A percentile compares a stretch with the other conserved stretches of the same genome.
Evolutionary conservation across 345 rosid genomes (phyloP).

Genomic region (Nephelium lappaceum): DNA sequence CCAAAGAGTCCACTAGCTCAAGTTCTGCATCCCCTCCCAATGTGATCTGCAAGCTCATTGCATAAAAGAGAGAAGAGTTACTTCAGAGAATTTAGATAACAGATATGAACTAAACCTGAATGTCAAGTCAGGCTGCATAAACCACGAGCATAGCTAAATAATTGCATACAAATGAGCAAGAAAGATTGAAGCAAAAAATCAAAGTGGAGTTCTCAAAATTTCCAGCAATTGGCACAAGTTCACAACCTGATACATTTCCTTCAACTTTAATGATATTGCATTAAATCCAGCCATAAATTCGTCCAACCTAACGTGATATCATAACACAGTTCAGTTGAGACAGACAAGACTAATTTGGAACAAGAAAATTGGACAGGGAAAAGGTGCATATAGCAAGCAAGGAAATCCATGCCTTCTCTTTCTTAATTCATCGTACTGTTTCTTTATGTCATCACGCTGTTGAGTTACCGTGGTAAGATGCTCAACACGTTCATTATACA

Average conservation of each 20-base stretch:
- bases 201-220: conserved; percentile 1
- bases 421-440: conserved; percentile 84
- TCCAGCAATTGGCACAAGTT: neutral
- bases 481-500: conserved; percentile 76
- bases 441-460: conserved; percentile 84
- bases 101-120: neutral
- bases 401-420: conserved; percentile 64
- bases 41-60: conserved; percentile 50
- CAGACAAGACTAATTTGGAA: conserved; percentile 12
- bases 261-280: conserved; percentile 85
- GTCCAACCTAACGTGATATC: conserved; percentile 69
- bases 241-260: conserved; percentile 99
- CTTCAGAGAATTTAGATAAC: conserved; percentile 1
- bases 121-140: neutral
- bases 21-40: conserved; percentile 99
- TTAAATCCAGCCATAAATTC: conserved; percentile 99
- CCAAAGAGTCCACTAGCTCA: conserved; percentile 93
- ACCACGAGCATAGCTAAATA: neutral
- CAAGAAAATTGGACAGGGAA: neutral
- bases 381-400: neutral
- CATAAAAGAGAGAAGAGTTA: conserved; percentile 2
- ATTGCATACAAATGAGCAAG: neutral
- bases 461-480: conserved; percentile 77
- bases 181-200: neutral
- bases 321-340: conserved; percentile 23